Conservation (phyloP, 306 rosid species). For the Cicer arietinum region DNA sequence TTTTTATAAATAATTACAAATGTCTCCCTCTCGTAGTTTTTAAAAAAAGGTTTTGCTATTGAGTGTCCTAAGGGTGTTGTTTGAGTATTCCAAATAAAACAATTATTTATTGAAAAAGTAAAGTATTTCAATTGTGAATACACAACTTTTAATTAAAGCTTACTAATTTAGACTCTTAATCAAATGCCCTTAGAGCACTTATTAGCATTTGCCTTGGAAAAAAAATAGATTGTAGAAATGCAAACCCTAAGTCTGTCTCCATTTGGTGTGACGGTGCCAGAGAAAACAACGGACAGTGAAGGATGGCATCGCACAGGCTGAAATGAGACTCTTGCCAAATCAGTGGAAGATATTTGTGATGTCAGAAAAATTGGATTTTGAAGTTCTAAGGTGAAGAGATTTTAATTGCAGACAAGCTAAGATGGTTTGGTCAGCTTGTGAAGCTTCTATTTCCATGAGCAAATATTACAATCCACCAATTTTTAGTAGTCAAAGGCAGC, state of each 20-base stretch:
- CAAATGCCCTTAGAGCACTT: too few relatives aligned
- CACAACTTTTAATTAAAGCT: too few relatives aligned
- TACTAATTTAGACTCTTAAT: too few relatives aligned
- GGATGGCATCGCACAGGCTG: slow-evolving; percentile 66
- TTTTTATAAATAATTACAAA: not conserved
- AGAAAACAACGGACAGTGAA: slow-evolving; percentile 36
- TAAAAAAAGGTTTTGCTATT: not conserved
- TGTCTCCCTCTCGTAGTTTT: not conserved
- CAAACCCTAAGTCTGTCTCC: slow-evolving; percentile 1
- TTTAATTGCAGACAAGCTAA: slow-evolving; percentile 61
- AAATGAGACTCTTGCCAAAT: slow-evolving; percentile 62
- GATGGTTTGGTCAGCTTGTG: slow-evolving; percentile 51
- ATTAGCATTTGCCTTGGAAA: too few relatives aligned
- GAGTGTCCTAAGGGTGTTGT: too few relatives aligned
- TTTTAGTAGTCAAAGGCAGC: slow-evolving; percentile 54
- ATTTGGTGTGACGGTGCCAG: not conserved
- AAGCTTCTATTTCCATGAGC: slow-evolving; percentile 47
- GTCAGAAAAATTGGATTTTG: slow-evolving; percentile 55
- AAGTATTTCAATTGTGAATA: too few relatives aligned
- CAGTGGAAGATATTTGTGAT: slow-evolving; percentile 61
- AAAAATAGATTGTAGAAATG: not conserved
- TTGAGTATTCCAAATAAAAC: too few relatives aligned
- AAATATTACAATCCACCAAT: slow-evolving; percentile 58
- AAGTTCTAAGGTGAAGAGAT: slow-evolving; percentile 51
- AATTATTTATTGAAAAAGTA: too few relatives aligned